These are phyloP conservation scores for Candida anutae DNA, from an alignment of 1,139 yeast species.

Conservation along the genomic window DNA sequence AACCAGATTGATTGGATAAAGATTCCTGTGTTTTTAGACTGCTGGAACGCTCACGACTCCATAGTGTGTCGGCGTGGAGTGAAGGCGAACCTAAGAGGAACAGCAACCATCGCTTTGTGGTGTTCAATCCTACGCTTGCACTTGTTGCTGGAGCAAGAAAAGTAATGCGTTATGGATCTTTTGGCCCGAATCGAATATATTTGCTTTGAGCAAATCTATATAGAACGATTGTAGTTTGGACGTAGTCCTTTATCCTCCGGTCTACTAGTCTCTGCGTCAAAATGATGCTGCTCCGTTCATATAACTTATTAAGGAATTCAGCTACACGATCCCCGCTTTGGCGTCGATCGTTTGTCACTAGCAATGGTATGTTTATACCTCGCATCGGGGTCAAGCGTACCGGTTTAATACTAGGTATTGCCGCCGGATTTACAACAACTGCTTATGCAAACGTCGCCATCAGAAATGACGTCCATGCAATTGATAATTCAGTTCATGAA, in stretches of 20 bases:
- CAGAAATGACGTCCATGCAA: constrained; percentile 26
- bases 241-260: too few species aligned
- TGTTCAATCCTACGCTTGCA: constrained; percentile 35
- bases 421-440: background rate
- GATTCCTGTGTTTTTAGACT: constrained; percentile 55
- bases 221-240: too few species aligned
- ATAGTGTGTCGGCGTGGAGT: constrained; percentile 64
- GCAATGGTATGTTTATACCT: too few species aligned
- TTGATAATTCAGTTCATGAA: constrained; percentile 28
- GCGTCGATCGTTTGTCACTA: too few species aligned
- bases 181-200: too few species aligned
- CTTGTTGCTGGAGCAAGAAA: background rate
- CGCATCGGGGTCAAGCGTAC: too few species aligned
- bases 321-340: too few species aligned
- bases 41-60: constrained; percentile 67
- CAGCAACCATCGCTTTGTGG: constrained; percentile 48
- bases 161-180: constrained; percentile 1
- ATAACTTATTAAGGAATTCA: too few species aligned
- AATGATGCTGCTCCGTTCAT: too few species aligned
- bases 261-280: too few species aligned
- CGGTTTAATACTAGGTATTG: background rate
- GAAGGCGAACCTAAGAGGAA: constrained; percentile 43
- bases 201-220: too few species aligned
- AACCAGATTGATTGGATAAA: constrained; percentile 57
- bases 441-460: constrained; percentile 1